Evolutionary conservation across 164 flowering plant species (phyloP).

Genomic region (Taxillus chinensis): DNA sequence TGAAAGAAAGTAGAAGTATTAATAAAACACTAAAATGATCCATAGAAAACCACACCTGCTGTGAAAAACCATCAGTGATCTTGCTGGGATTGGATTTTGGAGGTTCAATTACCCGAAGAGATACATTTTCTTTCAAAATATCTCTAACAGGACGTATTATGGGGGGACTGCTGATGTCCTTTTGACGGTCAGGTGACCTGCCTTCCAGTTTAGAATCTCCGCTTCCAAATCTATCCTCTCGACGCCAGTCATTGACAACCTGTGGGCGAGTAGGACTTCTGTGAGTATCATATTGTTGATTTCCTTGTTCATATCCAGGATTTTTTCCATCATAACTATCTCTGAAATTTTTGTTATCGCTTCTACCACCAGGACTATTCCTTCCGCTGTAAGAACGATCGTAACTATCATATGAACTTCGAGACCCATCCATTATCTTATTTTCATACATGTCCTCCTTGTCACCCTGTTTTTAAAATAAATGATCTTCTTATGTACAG

Average conservation of each 20-base stretch:
- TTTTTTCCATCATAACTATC: constrained; percentile 49
- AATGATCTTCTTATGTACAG: neutral
- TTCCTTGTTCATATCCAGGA: constrained; percentile 67
- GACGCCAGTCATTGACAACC: constrained; percentile 75
- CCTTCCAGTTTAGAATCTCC: constrained; percentile 49
- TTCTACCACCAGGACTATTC: constrained; percentile 63
- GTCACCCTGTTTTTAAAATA: constrained; percentile 45
- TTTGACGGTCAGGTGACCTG: constrained; percentile 62
- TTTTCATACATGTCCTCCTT: constrained; percentile 51
- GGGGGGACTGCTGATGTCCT: constrained; percentile 61
- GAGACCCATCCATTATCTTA: constrained; percentile 56
- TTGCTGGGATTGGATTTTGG: constrained; percentile 61
- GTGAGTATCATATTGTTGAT: constrained; percentile 34
- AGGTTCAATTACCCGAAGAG: constrained; percentile 71
- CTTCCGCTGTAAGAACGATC: constrained; percentile 59
- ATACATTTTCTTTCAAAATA: constrained; percentile 71
- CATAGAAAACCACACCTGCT: constrained; percentile 35
- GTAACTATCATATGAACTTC: constrained; percentile 74
- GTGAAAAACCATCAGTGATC: constrained; percentile 34
- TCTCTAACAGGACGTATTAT: constrained; percentile 84
- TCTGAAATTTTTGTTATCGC: constrained; percentile 35
- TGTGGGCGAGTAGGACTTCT: constrained; percentile 69
- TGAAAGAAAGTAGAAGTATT: too few relatives aligned
- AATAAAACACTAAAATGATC: too few relatives aligned
- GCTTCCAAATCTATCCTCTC: constrained; percentile 87